A percentile compares a stretch with the other conserved stretches of the same genome.
These are phyloP conservation scores for Dipteronia dyeriana DNA, from an alignment of 345 rosid genomes.

Conservation along the genomic window DNA sequence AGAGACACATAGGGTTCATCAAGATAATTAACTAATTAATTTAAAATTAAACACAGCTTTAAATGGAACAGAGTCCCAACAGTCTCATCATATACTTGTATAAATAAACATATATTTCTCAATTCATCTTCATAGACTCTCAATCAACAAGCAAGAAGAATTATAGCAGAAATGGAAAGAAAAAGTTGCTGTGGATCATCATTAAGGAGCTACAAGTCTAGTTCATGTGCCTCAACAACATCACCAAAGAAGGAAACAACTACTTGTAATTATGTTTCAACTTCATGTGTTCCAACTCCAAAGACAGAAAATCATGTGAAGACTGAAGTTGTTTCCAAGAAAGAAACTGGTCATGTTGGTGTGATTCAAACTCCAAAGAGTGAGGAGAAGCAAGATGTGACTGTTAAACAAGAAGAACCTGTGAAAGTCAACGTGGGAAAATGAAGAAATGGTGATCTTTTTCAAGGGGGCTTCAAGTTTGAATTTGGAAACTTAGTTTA, in stretches of 20 bases:
- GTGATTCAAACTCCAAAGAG: neutral
- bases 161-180: constrained; percentile 7
- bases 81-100: neutral
- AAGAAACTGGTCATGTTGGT: no score
- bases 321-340: neutral
- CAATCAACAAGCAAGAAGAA: neutral
- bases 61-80: neutral
- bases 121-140: neutral
- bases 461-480: neutral
- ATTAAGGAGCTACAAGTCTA: neutral
- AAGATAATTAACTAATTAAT: no score
- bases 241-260: neutral
- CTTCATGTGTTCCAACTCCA: neutral
- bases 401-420: neutral
- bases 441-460: neutral
- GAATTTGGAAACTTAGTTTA: neutral
- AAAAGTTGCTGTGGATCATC: neutral
- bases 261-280: neutral
- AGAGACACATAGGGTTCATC: no score
- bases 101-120: no score
- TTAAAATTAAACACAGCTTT: neutral
- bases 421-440: constrained; percentile 3
- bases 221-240: neutral
- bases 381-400: constrained; percentile 1
- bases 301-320: neutral